phyloP scores from a whole-genome alignment of 352 stramenopile genomes.

The Phytopythium sindhum region DNA sequence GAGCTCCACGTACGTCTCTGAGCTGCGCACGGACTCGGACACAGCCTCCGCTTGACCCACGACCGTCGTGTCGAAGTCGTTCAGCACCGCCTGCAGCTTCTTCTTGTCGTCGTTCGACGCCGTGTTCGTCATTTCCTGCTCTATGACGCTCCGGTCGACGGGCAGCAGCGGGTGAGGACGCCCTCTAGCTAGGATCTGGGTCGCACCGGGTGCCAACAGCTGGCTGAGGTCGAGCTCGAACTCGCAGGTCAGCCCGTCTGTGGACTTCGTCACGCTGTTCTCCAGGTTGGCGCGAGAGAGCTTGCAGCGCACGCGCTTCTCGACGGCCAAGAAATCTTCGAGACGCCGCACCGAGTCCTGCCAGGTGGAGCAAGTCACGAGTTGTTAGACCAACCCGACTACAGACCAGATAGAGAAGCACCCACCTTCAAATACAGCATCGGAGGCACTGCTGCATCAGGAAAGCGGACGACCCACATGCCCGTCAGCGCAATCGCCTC shows the following conservation, averaged over 20 bases:
- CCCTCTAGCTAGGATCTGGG: slow-evolving; percentile 8
- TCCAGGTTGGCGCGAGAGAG: slow-evolving; percentile 35
- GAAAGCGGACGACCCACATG: slow-evolving; percentile 47
- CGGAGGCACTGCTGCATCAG: slow-evolving; percentile 14
- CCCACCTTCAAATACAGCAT: slow-evolving; percentile 46
- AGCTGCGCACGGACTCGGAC: slow-evolving; percentile 16
- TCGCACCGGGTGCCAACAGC: slow-evolving; percentile 31
- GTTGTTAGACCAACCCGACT: background rate
- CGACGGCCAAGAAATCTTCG: slow-evolving; percentile 42
- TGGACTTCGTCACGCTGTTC: slow-evolving; percentile 15
- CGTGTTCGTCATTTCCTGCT: slow-evolving; percentile 52
- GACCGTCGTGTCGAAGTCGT: slow-evolving; percentile 51
- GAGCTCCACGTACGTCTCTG: slow-evolving; percentile 27
- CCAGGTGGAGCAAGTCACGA: background rate
- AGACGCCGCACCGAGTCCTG: slow-evolving; percentile 35
- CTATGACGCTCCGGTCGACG: slow-evolving; percentile 38
- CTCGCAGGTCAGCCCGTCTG: slow-evolving; percentile 29
- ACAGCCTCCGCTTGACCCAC: slow-evolving; percentile 24
- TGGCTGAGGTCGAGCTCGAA: slow-evolving; percentile 35
- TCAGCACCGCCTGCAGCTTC: slow-evolving; percentile 52
- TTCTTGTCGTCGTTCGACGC: slow-evolving; percentile 74
- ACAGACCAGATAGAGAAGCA: background rate
- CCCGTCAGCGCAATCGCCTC: slow-evolving; percentile 21
- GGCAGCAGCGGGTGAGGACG: slow-evolving; percentile 24
- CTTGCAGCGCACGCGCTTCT: slow-evolving; percentile 33